Conservation (phyloP, 1,284 basidiomycete genomes). For the Athelia psychrophila region DNA sequence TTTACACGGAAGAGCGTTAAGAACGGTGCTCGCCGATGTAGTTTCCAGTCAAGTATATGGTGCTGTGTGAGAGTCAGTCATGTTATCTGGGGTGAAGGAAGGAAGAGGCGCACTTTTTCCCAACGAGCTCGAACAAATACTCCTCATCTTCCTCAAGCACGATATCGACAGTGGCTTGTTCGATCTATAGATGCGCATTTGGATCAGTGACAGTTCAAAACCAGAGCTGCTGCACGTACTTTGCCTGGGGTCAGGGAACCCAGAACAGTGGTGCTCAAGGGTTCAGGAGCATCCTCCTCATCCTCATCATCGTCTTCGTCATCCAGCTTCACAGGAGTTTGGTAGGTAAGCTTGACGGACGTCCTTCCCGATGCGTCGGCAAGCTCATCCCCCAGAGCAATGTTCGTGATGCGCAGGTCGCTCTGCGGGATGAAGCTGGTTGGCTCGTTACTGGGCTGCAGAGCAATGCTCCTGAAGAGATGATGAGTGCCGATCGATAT, state of each 20-base stretch:
- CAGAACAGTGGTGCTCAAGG: conserved; percentile 46
- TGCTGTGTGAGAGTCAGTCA: conserved; percentile 37
- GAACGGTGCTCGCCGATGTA: conserved; percentile 64
- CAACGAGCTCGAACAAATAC: conserved; percentile 71
- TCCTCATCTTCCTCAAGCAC: conserved; percentile 73
- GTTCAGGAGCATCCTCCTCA: conserved; percentile 38
- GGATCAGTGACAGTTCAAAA: conserved; percentile 4
- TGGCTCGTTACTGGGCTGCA: conserved; percentile 58
- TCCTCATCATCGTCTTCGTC: conserved; percentile 47
- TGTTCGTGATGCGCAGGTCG: conserved; percentile 84
- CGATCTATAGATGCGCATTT: conserved; percentile 48
- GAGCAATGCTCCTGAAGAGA: conserved; percentile 52
- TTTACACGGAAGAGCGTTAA: conserved; percentile 8
- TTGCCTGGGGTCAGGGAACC: conserved; percentile 74
- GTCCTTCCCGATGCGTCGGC: conserved; percentile 65
- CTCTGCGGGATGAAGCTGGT: conserved; percentile 55
- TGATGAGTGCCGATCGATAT: conserved; percentile 5
- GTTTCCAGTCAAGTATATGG: conserved; percentile 87
- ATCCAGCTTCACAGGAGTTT: conserved; percentile 33
- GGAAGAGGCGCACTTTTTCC: conserved; percentile 71
- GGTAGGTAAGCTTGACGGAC: conserved; percentile 78
- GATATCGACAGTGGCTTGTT: conserved; percentile 78
- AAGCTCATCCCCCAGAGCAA: conserved; percentile 76
- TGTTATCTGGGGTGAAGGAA: conserved; percentile 5
- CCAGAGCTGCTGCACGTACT: conserved; percentile 34